Conservation (phyloP, 768 basidiomycete genomes). For the Leccinum truebloodii region DNA sequence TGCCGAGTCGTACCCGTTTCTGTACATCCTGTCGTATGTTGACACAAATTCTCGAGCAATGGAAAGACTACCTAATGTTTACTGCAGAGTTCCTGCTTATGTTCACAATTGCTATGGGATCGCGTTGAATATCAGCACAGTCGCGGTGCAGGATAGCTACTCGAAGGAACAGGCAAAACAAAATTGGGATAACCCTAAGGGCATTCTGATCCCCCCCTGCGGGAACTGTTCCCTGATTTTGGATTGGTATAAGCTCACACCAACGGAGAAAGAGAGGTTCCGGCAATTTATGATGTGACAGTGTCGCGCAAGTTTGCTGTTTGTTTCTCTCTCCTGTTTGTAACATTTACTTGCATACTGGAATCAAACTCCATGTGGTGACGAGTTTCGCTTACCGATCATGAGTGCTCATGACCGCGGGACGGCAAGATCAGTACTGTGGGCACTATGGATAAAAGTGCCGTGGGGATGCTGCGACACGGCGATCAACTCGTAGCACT, state of each 20-base stretch:
- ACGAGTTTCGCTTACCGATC: no score
- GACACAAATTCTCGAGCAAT: not conserved
- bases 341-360: not conserved
- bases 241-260: not conserved
- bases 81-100: not conserved
- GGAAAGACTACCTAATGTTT: not conserved
- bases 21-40: not conserved
- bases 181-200: no score
- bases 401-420: no score
- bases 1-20: not conserved
- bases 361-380: not conserved
- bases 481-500: no score
- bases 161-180: no score
- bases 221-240: not conserved
- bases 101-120: not conserved
- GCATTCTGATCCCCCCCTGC: not conserved
- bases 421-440: no score
- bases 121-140: not conserved
- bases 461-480: no score
- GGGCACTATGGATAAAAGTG: no score
- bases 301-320: no score
- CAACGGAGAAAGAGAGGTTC: not conserved
- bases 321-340: not conserved
- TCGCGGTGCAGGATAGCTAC: not conserved
- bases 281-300: no score